Percentiles rank a stretch among this genome's conserved stretches.
phyloP scores from a whole-genome alignment of 805 yeast species.

The Torulaspora delbrueckii region DNA sequence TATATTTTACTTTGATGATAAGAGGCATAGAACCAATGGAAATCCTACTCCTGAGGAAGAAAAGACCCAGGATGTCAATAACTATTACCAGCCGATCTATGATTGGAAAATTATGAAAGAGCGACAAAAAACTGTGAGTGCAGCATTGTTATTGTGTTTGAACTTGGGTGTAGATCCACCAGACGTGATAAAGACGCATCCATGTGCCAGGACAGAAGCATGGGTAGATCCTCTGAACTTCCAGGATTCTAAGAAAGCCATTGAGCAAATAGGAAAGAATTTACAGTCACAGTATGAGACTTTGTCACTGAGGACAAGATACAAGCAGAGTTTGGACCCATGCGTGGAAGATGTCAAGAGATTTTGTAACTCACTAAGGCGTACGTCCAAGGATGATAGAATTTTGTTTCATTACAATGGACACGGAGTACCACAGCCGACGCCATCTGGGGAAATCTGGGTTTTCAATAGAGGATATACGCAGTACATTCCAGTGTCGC shows the following conservation, averaged over 20 bases:
- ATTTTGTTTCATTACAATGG: constrained; percentile 94
- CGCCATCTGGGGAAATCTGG: constrained; percentile 96
- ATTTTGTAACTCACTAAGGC: constrained; percentile 79
- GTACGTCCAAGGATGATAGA: constrained; percentile 91
- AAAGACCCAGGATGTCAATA: constrained; percentile 40
- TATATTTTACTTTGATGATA: constrained; percentile 82
- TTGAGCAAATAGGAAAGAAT: constrained; percentile 84
- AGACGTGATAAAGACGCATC: constrained; percentile 86
- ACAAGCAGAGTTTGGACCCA: constrained; percentile 89
- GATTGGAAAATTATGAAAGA: constrained; percentile 93
- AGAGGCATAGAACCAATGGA: constrained; percentile 87
- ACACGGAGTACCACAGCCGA: constrained; percentile 97
- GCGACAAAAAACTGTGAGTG: constrained; percentile 87
- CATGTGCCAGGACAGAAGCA: constrained; percentile 86
- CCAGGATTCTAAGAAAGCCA: constrained; percentile 82
- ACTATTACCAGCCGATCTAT: constrained; percentile 60
- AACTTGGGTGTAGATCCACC: constrained; percentile 97
- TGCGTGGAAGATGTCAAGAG: constrained; percentile 93
- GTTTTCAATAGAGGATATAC: constrained; percentile 96
- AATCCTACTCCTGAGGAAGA: constrained; percentile 63
- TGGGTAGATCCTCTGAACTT: constrained; percentile 86
- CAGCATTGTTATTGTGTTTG: constrained; percentile 84
- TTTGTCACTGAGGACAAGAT: constrained; percentile 77
- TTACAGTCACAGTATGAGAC: constrained; percentile 87
- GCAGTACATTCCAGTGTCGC: constrained; percentile 91